These are phyloP conservation scores for Strobilomyces dryophilus DNA, from an alignment of 768 basidiomycete species.

Conservation along the genomic window DNA sequence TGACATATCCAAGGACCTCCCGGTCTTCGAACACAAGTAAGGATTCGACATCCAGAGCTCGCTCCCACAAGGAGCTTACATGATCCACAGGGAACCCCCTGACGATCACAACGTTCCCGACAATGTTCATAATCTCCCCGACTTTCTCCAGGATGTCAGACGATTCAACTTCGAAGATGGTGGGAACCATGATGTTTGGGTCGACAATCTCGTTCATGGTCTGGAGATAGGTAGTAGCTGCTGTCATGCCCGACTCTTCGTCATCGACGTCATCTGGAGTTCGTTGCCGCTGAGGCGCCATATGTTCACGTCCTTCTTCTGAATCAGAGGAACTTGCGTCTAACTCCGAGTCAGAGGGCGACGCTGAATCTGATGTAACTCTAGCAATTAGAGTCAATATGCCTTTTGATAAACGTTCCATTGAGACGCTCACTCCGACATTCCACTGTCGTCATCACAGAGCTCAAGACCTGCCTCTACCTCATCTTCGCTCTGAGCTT, in stretches of 20 bases:
- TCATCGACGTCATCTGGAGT: conserved; percentile 40
- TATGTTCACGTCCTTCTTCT: conserved; percentile 14
- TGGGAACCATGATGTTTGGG: conserved; percentile 56
- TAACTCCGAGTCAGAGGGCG: conserved; percentile 34
- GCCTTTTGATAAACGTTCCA: not conserved
- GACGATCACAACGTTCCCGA: conserved; percentile 71
- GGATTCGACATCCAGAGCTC: conserved; percentile 83
- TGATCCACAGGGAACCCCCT: conserved; percentile 50
- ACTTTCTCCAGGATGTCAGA: conserved; percentile 70
- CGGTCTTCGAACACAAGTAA: conserved; percentile 87
- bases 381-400: conserved; percentile 24
- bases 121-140: conserved; percentile 73
- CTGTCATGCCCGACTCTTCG: conserved; percentile 42
- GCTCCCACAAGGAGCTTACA: conserved; percentile 46
- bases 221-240: conserved; percentile 44
- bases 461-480: conserved; percentile 59
- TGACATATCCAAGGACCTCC: conserved; percentile 85
- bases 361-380: conserved; percentile 33
- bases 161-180: conserved; percentile 55
- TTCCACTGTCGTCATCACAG: conserved; percentile 36
- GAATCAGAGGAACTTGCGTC: conserved; percentile 19
- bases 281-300: conserved; percentile 4
- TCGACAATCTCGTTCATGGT: conserved; percentile 72
- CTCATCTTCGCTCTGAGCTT: conserved; percentile 65
- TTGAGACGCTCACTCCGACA: conserved; percentile 18